These are phyloP conservation scores for Cyclocybe cylindracea DNA, from an alignment of 768 basidiomycete genomes.

Conservation along the genomic window DNA sequence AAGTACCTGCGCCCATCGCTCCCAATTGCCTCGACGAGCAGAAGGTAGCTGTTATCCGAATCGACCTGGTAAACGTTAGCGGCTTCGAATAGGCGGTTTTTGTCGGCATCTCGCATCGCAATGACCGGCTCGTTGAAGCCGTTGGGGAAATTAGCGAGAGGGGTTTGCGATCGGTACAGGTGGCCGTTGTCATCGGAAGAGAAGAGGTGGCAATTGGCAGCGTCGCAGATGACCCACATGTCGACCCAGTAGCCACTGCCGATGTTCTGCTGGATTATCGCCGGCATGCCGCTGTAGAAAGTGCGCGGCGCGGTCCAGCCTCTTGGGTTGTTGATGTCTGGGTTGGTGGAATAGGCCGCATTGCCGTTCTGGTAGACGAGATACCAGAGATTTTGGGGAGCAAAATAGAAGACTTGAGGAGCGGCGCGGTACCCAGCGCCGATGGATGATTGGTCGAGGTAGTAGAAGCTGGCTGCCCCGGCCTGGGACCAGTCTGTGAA, in stretches of 20 bases:
- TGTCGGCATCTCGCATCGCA: slow-evolving; percentile 14
- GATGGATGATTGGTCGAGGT: slow-evolving; percentile 16
- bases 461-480: slow-evolving; percentile 5
- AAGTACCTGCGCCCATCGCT: slow-evolving; percentile 13
- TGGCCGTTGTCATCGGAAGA: slow-evolving; percentile 24
- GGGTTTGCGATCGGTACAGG: slow-evolving; percentile 19
- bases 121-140: slow-evolving; percentile 20
- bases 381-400: slow-evolving; percentile 21
- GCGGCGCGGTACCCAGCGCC: slow-evolving; percentile 17
- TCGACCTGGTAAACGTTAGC: slow-evolving; percentile 15
- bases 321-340: slow-evolving; percentile 16
- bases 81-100: slow-evolving; percentile 12
- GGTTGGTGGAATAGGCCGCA: slow-evolving; percentile 19
- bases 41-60: slow-evolving; percentile 2
- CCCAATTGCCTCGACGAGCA: slow-evolving; percentile 20
- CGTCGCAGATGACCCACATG: slow-evolving; percentile 25
- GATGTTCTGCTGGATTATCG: slow-evolving; percentile 17
- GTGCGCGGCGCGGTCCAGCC: slow-evolving; percentile 18
- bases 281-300: slow-evolving; percentile 13
- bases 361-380: slow-evolving; percentile 19
- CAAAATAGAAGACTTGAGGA: slow-evolving; percentile 17
- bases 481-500: slow-evolving; percentile 18
- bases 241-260: slow-evolving; percentile 20
- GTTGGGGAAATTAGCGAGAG: slow-evolving; percentile 17
- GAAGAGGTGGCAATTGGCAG: slow-evolving; percentile 18